Evolutionary conservation across 2,329 filamentous ascomycete species (phyloP).

Genomic region (Monilinia vaccinii-corymbosi): DNA sequence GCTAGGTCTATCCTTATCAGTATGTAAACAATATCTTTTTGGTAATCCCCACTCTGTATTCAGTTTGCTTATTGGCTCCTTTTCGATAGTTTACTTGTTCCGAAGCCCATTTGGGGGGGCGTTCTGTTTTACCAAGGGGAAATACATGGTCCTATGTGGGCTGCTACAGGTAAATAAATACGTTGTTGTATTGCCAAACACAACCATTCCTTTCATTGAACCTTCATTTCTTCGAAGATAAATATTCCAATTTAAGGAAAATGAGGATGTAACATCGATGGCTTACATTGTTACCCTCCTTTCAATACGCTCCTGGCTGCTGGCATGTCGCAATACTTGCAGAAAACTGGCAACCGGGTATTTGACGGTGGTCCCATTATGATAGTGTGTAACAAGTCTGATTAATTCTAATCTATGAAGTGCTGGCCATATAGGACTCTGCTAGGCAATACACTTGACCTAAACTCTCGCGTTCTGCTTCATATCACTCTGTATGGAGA

Average conservation of each 20-base stretch:
- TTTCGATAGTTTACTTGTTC: slow-evolving; percentile 8
- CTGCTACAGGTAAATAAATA: slow-evolving; percentile 7
- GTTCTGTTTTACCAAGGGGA: slow-evolving; percentile 1
- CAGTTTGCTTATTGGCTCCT: neutral
- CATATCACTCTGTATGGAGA: too few species aligned
- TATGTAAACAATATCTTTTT: neutral
- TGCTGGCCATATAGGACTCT: too few species aligned
- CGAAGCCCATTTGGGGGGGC: neutral
- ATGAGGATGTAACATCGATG: neutral
- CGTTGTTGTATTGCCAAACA: slow-evolving; percentile 6
- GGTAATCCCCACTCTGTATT: neutral
- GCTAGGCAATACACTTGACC: too few species aligned
- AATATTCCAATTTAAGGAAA: neutral
- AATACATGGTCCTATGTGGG: slow-evolving; percentile 11
- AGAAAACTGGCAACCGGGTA: neutral
- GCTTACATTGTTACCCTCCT: neutral
- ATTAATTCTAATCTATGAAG: too few species aligned
- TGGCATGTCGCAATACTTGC: neutral
- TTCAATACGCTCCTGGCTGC: neutral
- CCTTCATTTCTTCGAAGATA: neutral
- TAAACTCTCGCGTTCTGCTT: too few species aligned
- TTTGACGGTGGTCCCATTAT: too few species aligned
- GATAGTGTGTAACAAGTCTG: too few species aligned
- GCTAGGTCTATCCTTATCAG: neutral
- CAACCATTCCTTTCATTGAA: neutral